Evolutionary conservation across 2,329 filamentous ascomycete genomes (phyloP).

Genomic region (Ophiostoma quercus): DNA sequence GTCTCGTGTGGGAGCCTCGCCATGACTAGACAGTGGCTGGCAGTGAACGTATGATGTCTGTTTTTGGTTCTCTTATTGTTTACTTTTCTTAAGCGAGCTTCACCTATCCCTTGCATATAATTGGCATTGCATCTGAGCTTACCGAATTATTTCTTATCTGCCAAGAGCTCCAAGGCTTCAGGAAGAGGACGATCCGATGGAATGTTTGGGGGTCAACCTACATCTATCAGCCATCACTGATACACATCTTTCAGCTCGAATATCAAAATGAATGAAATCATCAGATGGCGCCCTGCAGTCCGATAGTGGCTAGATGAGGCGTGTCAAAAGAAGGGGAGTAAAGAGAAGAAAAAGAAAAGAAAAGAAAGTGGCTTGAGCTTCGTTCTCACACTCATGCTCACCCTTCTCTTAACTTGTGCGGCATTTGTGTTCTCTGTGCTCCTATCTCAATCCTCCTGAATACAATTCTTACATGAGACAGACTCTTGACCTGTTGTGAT

Average conservation of each 20-base stretch:
- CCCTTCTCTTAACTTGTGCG: background rate
- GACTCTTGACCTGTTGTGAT: background rate
- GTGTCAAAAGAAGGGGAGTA: background rate
- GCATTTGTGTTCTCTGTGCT: background rate
- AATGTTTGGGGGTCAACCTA: background rate
- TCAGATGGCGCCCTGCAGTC: background rate
- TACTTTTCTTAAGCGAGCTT: background rate
- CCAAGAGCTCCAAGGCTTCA: background rate
- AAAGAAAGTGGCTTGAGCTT: background rate
- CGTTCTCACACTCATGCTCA: background rate
- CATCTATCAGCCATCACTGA: background rate
- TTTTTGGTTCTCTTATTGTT: background rate
- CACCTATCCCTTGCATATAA: background rate
- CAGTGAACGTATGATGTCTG: background rate
- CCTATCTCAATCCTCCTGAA: background rate
- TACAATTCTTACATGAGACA: background rate
- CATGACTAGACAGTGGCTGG: background rate
- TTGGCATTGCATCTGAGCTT: background rate
- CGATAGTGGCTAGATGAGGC: background rate
- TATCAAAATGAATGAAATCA: background rate
- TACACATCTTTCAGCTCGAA: background rate
- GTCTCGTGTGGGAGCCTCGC: conserved; percentile 6
- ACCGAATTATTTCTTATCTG: background rate
- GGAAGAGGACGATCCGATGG: background rate
- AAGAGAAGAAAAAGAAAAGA: no score